phyloP scores from a whole-genome alignment of 75 land plant species.

The Selaginella tamariscina region DNA sequence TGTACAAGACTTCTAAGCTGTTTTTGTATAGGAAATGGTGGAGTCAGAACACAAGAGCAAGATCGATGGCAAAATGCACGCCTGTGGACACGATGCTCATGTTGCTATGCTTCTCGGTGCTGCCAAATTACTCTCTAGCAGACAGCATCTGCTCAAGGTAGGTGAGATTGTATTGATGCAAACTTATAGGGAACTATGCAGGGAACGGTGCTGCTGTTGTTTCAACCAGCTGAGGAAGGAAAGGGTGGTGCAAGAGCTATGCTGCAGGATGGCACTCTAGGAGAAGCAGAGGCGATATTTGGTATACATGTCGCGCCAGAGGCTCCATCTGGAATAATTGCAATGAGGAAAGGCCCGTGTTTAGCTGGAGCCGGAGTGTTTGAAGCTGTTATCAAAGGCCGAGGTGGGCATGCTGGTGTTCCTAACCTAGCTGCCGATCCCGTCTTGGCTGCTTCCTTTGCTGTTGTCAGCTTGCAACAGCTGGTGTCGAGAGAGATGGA shows the following conservation, averaged over 20 bases:
- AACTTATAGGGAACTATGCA: conserved; percentile 10
- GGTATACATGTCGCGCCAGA: conserved; percentile 44
- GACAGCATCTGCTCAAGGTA: conserved; percentile 32
- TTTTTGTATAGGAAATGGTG: conserved; percentile 37
- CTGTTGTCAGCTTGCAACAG: conserved; percentile 51
- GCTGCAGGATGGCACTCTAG: conserved; percentile 54
- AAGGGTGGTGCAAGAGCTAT: conserved; percentile 46
- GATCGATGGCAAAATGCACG: conserved; percentile 67
- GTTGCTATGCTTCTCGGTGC: conserved; percentile 78
- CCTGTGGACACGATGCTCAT: conserved; percentile 86
- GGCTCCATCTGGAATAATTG: conserved; percentile 34
- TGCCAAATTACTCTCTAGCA: conserved; percentile 47
- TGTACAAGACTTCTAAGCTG: background rate
- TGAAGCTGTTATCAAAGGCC: conserved; percentile 33
- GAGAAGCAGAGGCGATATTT: conserved; percentile 42
- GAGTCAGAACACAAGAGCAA: conserved; percentile 73
- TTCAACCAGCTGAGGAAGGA: conserved; percentile 76
- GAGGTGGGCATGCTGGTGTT: conserved; percentile 54
- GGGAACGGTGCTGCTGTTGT: conserved; percentile 77
- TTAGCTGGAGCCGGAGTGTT: conserved; percentile 42
- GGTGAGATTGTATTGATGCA: background rate
- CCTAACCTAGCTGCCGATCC: conserved; percentile 48
- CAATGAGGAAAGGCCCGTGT: conserved; percentile 37
- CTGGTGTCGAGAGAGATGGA: conserved; percentile 57
- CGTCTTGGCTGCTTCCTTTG: conserved; percentile 40